Evolutionary conservation across 768 basidiomycete genomes (phyloP), one percentile per base, ranked within the genome.

Genomic region (Calvatia gigantea): DNA sequence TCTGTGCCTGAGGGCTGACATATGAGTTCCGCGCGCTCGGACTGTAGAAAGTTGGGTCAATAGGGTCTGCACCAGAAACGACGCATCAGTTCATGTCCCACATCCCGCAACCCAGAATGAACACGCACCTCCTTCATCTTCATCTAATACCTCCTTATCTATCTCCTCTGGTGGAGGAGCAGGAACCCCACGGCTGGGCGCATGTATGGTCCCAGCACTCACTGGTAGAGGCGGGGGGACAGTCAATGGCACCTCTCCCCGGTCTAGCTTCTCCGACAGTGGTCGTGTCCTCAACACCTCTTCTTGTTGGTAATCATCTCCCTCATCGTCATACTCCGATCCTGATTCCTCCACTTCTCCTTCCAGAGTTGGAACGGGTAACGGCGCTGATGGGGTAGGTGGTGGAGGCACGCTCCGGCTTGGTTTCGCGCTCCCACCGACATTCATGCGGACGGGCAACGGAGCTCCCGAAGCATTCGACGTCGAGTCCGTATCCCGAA

Each of bases 21-120:
- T n/a, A n/a, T n/a, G n/a, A n/a, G n/a, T n/a, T n/a, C n/a, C n/a
- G n/a, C n/a, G n/a, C n/a, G 64, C 73, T 76, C 3, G 82, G 81
- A 47, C 74, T 79, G 58, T 84, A 76, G 72, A 86, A 85, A 6
- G 67, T 61, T 17, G 87, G 87, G 63, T 87, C 86, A 31, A 87
- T 85, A 2, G 87, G 87, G 66, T 89, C 87, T 88, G 60, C 15
- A 29, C 1, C 38, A 57, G 45, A 6, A 14, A 49, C 32, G 51
- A 19, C 44, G 27, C 15, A 35, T 29, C 25, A 45, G 47, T 32
- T 17, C 19, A n/a, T n/a, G n/a, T 14, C 3, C 52, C 19, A 46
- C n/a, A 31, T 29, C 19, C 23, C 3, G 28, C 52, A 29, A 33
- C 17, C 23, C 29, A 37, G 9, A n/a, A 8, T 15, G 49, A 50